Base-by-base conservation (phyloP, 345 rosid species). In the Kernera saxatilis region DNA sequence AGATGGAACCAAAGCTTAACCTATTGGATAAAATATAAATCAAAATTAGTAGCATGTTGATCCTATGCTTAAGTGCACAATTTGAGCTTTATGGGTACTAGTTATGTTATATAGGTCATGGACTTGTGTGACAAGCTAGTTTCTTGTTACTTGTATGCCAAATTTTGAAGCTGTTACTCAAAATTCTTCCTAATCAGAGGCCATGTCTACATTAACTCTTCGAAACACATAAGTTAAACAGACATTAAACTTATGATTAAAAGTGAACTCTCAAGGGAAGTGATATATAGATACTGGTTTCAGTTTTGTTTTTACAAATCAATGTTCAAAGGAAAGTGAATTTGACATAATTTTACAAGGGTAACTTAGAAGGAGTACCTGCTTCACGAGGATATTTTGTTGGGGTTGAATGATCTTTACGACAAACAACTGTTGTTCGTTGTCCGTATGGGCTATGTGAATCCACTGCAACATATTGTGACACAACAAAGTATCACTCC, bases 361-460 rank as follows among this genome's bases (percentile, higher is more conserved):
- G 97, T 71, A 65, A 76, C 82, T 87, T 93, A 25, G 87, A 77
- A 50, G 94, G 97, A 69, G 83, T 87, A 77, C 97, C 97, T 73
- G 92, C 88, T 70, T 81, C 83, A 45, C 94, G 92, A 0, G 97
- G 94, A 80, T 87, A 93, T 57, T 81, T 85, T 81, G 63, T 70
- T 44, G 92, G 94, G 0, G 96, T 88, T 6, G 77, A 77, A 32
- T 36, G 80, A 75, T 77, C 78, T 86, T 93, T 91, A 56, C 83
- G 69, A 77, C 90, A 91, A 51, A 89, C 62, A 23, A 91, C 77
- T n/a, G 94, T 92, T 62, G 92, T 93, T 72, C 91, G 65, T 78
- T 80, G 92, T 64, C 97, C 97, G 29, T 76, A 81, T 59, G 92
- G 94, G 77, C 97, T 81, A 65, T 84, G 90, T 45, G 98, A 93